Conservation (phyloP, 2,329 filamentous ascomycete genomes). For the Fusarium foetens region DNA sequence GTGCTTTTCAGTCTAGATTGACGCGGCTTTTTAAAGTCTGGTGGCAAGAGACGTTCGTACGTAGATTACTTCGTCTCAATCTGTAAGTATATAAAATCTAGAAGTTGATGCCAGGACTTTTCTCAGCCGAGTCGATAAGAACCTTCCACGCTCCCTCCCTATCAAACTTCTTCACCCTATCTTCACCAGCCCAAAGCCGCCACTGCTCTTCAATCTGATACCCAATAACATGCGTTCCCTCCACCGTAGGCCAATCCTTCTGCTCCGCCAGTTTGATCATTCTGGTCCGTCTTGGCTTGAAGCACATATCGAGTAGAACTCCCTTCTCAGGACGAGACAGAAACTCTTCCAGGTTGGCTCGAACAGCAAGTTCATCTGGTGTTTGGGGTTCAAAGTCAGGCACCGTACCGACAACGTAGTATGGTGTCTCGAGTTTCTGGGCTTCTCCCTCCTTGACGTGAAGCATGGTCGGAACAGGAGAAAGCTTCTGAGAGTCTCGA, state of each 20-base stretch:
- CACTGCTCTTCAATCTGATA: constrained; percentile 19
- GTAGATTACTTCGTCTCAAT: too few species aligned
- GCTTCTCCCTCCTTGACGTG: not conserved
- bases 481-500: not conserved
- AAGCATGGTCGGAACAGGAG: not conserved
- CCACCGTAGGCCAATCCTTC: not conserved
- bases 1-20: too few species aligned
- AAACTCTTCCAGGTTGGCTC: not conserved
- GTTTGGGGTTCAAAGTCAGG: constrained; percentile 1
- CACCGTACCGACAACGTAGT: not conserved
- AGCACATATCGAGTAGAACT: constrained; percentile 14
- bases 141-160: constrained; percentile 9
- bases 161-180: not conserved
- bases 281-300: constrained; percentile 4
- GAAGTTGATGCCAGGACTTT: not conserved
- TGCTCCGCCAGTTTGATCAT: constrained; percentile 13
- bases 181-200: constrained; percentile 1
- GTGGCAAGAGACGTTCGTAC: too few species aligned
- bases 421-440: not conserved
- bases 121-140: constrained; percentile 5
- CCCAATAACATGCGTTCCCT: constrained; percentile 6
- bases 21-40: too few species aligned
- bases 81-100: not conserved
- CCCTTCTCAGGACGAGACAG: not conserved
- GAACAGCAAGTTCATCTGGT: not conserved